Evolutionary conservation across 2,329 filamentous ascomycete genomes (phyloP), one percentile per base, ranked within the genome.

Genomic region (Alternaria ventricosa): DNA sequence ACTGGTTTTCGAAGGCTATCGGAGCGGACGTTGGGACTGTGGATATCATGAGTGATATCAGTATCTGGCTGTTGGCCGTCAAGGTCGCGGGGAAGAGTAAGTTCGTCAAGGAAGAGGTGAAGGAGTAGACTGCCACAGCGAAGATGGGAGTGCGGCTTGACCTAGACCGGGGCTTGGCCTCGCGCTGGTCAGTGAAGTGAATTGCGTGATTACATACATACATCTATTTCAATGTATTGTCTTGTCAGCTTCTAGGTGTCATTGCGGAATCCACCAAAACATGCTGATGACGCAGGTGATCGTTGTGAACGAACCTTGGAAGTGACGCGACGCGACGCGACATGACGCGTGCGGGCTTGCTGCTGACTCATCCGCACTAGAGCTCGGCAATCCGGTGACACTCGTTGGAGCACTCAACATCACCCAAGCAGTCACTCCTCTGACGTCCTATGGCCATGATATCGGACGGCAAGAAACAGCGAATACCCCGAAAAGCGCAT

Each of bases 1-100:
- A 71, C 41, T 71, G 70, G 69, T 63, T 73, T 45, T 43, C 60
- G 1, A 71, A 67, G 23, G 63, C 53, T 6, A 55, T 70, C 3
- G 64, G 55, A 4, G 64, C 62, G 12, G 59, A 70, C 54, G 54
- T 71, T n/a, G 28, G 51, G 1, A 64, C 63, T 12, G 57, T 33
- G 18, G 66, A 68, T 41, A 66, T 68, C 6, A 50, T 68, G 50
- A 63, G 60, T n/a, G 64, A 64, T 57, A 51, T 63, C 5, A 60
- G 60, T 15, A 68, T 68, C 23, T 51, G 41, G 46, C 44, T 61
- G 23, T 43, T 68, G 45, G 66, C 64, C 2, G 64, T 43, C 7
- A 64, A 50, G 50, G 61, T 68, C 6, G 66, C 64, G 18, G 46
- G 44, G 7, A 60, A 57, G 53, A 68, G 66, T 57, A 60, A 50